Base-by-base conservation (phyloP, 768 basidiomycete species). In the Podaxis sp. region DNA sequence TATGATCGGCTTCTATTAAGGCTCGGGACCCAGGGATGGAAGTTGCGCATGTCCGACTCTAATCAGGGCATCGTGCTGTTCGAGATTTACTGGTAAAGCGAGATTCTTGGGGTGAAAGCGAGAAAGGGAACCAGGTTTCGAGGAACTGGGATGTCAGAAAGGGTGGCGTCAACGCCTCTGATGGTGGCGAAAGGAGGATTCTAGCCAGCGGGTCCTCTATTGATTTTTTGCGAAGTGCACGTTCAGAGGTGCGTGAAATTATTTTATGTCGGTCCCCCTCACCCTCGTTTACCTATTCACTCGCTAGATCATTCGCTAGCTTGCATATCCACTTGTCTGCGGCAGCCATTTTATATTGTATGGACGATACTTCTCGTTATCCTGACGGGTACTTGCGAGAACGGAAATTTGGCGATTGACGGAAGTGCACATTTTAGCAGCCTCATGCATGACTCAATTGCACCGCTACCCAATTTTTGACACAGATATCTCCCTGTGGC, bases 11-110 rank as follows among this genome's bases (percentile, higher is more conserved):
- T 51, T 38, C 33, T 55, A 12, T 61, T 15, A 54, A 43, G 54
- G 47, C 52, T 59, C 58, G 29, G 40, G 53, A 47, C 53, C 29
- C 60, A 61, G 60, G 52, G 52, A 46, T 43, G 17, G 38, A 43
- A 46, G 9, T 19, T 13, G 41, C 51, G 17, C 40, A 43, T 46
- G 59, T 54, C 27, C n/a, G 33, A 6, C 38, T 27, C 12, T 12
- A 7, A 43, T 40, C 25, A 41, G 54, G 15, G 36, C 17, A 3
- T 29, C 51, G 15, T 36, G n/a, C 22, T 40, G 33, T 33, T 37
- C 24, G 38, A 37, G 33, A 47, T 19, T 60, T 17, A 43, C 49
- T 24, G 40, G 59, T 53, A 51, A 40, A 60, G 59, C 50, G n/a
- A 27, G 38, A 53, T 41, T 49, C 12, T 19, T 43, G 29, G 17